Percentiles rank a stretch among this genome's conserved stretches.
Evolutionary conservation across 108 stramenopile genomes (phyloP).

Genomic region (Parietichytrium sp.): DNA sequence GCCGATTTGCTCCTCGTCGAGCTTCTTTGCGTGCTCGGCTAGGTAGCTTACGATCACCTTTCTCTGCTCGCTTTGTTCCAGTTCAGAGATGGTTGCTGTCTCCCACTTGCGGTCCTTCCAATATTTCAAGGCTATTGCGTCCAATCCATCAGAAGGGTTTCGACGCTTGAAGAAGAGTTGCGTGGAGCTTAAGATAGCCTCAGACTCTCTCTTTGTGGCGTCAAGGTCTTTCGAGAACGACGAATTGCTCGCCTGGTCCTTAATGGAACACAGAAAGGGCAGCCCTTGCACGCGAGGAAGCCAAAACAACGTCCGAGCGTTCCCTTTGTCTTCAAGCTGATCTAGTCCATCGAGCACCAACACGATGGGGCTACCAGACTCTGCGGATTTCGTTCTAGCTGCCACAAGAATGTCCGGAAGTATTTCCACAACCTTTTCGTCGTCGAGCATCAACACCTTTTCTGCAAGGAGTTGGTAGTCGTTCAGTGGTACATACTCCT

Average conservation of each 20-base stretch:
- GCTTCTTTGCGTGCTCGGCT: slow-evolving; percentile 24
- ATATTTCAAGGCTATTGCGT: neutral
- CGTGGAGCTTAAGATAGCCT: neutral
- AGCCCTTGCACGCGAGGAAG: neutral
- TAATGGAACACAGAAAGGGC: neutral
- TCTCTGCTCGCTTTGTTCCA: neutral
- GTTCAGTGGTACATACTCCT: too few species aligned
- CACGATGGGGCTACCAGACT: neutral
- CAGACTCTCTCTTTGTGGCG: neutral
- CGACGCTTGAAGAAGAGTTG: too few species aligned
- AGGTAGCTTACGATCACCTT: neutral
- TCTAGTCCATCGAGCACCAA: slow-evolving; percentile 33
- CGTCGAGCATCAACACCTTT: neutral
- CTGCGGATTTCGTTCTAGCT: neutral
- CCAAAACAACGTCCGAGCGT: neutral
- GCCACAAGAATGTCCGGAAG: slow-evolving; percentile 13
- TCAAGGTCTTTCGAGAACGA: neutral
- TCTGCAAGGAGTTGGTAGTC: too few species aligned
- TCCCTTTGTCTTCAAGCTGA: slow-evolving; percentile 8
- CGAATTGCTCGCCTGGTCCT: neutral
- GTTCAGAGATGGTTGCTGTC: neutral
- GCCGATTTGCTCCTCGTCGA: neutral
- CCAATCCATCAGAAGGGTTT: neutral
- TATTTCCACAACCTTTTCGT: slow-evolving; percentile 5
- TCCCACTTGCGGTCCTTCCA: neutral